Base-by-base conservation (phyloP, 2,329 filamentous ascomycete species). In the Thielaviopsis musarum region DNA sequence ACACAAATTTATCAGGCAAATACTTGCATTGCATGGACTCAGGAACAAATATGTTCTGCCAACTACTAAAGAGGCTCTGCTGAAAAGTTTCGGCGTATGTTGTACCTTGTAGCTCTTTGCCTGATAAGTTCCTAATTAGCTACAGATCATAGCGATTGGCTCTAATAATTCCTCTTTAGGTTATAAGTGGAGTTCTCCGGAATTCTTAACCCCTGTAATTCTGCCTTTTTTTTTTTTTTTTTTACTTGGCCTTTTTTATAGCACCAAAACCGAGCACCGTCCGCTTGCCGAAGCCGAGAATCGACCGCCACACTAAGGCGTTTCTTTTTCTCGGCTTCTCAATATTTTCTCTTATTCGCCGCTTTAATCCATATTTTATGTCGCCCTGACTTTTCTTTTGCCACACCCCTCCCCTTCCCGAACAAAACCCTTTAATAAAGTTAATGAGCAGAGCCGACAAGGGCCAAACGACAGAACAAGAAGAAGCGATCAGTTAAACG, bases 241-340 rank as follows among this genome's bases (percentile, higher is more conserved):
- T 48, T 19, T 19, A 15, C 15, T 30, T 17, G 34, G 52, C 4
- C 38, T 34, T 53, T n/a, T 15, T 51, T 30, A 28, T 49, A 57
- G n/a, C 26, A 38, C n/a, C n/a, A 45, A 17, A 54, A 52, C 59
- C 59, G 54, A 60, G 56, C 48, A 22, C 59, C 54, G 59, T 38
- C 21, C 30, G 13, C 15, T 17, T 30, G 21, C 59, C 59, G 59
- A 60, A 26, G 48, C 59, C 59, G 59, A 60, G 54, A 56, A 56
- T 56, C 49, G 54, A 52, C 59, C 59, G 59, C 28, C n/a, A 49
- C n/a, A 19, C 45, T 7, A 21, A 4, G 3, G 9, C 30, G 4
- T 19, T 49, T 3, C 5, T 49, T 49, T 48, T 49, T 45, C 38
- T 45, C 45, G 45, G 45, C 45, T 49, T 49, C 45, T 49, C 38